Evolutionary conservation across 179 eudicot genomes (phyloP).

Genomic region (Beta macrorhiza): DNA sequence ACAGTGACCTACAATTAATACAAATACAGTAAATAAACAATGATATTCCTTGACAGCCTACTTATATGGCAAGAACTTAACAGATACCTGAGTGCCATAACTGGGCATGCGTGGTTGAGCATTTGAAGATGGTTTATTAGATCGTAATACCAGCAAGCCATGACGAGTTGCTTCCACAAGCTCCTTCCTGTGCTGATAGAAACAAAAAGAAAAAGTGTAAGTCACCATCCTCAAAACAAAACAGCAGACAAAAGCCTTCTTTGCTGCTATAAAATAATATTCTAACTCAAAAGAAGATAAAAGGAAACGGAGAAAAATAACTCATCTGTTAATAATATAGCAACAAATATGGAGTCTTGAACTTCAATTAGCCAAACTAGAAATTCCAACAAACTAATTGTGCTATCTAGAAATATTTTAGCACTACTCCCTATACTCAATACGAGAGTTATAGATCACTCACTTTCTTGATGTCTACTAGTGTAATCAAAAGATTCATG

Average conservation of each 20-base stretch:
- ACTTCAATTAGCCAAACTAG: background rate
- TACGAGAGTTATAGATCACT: background rate
- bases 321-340: background rate
- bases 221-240: slow-evolving; percentile 6
- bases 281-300: background rate
- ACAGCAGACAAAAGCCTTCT: background rate
- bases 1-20: slow-evolving; percentile 70
- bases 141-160: slow-evolving; percentile 61
- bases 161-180: slow-evolving; percentile 81
- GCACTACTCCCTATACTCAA: background rate
- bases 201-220: background rate
- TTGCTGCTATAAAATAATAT: background rate
- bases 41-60: background rate
- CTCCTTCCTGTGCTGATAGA: slow-evolving; percentile 77
- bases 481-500: background rate
- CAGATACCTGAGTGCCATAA: slow-evolving; percentile 87
- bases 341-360: background rate
- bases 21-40: slow-evolving; percentile 7
- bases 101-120: slow-evolving; percentile 86
- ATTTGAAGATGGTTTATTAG: slow-evolving; percentile 61
- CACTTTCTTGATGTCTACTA: background rate
- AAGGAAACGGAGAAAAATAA: background rate
- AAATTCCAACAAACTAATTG: background rate
- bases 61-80: background rate
- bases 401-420: background rate